Evolutionary conservation across 148 eudicot species (phyloP).

Genomic region (Vaccinium vitisidaea): DNA sequence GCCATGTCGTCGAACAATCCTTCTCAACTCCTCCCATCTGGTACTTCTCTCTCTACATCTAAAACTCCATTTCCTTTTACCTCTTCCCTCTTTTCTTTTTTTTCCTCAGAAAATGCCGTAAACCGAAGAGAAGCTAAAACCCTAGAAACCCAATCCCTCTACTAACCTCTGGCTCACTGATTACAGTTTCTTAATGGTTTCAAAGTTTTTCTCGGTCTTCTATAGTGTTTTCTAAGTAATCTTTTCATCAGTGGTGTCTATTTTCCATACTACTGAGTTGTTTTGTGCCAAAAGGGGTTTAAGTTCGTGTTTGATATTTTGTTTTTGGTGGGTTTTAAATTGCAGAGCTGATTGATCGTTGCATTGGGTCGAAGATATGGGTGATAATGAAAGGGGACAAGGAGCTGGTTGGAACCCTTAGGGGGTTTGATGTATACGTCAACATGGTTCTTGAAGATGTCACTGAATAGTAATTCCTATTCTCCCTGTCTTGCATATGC

Average conservation of each 20-base stretch:
- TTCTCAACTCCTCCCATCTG: slow-evolving; percentile 86
- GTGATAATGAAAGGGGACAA: slow-evolving; percentile 99
- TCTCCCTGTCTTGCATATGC: not conserved
- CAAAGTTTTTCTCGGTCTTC: not conserved
- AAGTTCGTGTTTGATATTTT: not conserved
- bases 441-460: slow-evolving; percentile 99
- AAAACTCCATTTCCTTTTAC: not conserved
- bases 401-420: slow-evolving; percentile 93
- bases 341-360: slow-evolving; percentile 90
- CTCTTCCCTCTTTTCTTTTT: not conserved
- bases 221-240: not conserved
- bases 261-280: not conserved
- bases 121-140: not conserved
- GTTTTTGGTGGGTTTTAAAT: slow-evolving; percentile 11
- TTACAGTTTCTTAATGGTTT: not conserved
- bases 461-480: slow-evolving; percentile 72
- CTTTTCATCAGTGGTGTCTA: not conserved
- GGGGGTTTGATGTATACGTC: slow-evolving; percentile 93
- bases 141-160: too few species aligned
- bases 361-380: slow-evolving; percentile 97
- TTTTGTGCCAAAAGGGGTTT: not conserved
- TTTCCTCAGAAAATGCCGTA: not conserved
- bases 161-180: not conserved
- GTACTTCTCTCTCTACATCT: slow-evolving; percentile 24
- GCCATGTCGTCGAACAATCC: slow-evolving; percentile 58